These are phyloP conservation scores for Hirsutella rhossiliensis DNA, from an alignment of 2,329 filamentous ascomycete genomes.

Conservation along the genomic window DNA sequence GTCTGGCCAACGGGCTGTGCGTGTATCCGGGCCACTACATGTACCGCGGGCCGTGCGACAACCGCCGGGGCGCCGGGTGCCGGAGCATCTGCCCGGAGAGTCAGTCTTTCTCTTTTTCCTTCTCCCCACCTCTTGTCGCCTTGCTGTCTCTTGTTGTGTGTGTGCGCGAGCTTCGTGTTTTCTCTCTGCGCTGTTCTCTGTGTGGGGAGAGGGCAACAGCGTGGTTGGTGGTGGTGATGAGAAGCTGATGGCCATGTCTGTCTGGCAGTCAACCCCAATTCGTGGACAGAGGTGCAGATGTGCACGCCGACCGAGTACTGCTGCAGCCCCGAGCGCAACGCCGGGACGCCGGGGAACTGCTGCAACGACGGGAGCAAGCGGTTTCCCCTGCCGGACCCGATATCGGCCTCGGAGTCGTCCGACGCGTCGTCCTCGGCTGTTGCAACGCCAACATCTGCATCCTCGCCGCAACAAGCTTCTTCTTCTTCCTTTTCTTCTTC, in stretches of 20 bases:
- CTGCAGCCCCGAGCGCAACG: conserved; percentile 1
- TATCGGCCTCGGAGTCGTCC: background rate
- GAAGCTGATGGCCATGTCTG: no score
- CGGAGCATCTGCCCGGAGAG: background rate
- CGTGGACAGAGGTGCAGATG: background rate
- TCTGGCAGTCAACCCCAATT: background rate
- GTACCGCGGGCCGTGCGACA: background rate
- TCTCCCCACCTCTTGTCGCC: no score
- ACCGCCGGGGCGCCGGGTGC: background rate
- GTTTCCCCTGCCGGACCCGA: background rate
- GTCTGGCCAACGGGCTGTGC: background rate
- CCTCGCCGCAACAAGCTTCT: no score
- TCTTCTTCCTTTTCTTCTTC: background rate
- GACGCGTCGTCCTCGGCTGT: background rate
- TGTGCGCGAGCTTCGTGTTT: no score
- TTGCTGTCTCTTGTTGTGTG: no score
- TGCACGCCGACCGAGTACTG: background rate
- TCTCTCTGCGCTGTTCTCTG: no score
- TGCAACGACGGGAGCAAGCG: background rate
- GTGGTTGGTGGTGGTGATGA: no score
- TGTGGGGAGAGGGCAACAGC: no score
- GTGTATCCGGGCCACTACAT: background rate
- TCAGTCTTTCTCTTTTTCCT: background rate
- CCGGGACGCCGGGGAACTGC: background rate
- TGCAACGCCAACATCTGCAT: background rate